Conservation (phyloP, 768 basidiomycete species). For the Lactarius hatsudake region DNA sequence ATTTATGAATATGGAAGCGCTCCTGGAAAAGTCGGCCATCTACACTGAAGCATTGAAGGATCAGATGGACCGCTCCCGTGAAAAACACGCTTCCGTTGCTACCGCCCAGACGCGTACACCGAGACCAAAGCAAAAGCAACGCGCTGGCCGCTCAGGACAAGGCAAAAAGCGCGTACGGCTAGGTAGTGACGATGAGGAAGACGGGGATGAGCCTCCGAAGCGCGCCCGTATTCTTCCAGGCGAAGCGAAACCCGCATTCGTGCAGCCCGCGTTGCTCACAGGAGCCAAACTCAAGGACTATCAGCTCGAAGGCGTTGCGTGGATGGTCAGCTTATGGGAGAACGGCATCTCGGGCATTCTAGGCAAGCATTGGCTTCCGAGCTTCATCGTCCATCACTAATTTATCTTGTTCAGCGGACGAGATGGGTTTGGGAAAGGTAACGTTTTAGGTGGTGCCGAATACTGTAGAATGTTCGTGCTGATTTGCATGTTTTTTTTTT, state of each 20-base stretch:
- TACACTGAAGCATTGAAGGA: constrained; percentile 69
- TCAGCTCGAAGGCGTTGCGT: constrained; percentile 91
- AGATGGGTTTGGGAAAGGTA: constrained; percentile 92
- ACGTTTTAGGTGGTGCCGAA: constrained; percentile 8
- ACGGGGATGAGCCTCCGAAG: constrained; percentile 26
- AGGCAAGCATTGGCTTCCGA: constrained; percentile 42
- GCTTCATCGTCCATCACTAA: not conserved
- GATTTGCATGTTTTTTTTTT: no score
- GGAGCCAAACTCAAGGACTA: constrained; percentile 86
- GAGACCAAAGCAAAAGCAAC: constrained; percentile 4
- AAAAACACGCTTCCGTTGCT: constrained; percentile 19
- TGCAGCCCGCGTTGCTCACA: constrained; percentile 77
- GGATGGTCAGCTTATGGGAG: constrained; percentile 88
- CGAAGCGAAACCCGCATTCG: constrained; percentile 36
- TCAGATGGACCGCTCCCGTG: constrained; percentile 58
- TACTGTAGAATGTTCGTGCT: constrained; percentile 21
- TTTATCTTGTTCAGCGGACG: constrained; percentile 60
- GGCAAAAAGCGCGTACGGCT: constrained; percentile 22
- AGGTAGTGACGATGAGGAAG: constrained; percentile 25
- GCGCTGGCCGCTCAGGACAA: not conserved
- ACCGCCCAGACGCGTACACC: constrained; percentile 25
- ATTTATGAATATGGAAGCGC: constrained; percentile 53
- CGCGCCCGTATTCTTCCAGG: constrained; percentile 26
- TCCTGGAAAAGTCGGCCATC: constrained; percentile 74
- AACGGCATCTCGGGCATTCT: constrained; percentile 82